Evolutionary conservation across 352 stramenopile species (phyloP).

Genomic region (Phytophthora sp.): DNA sequence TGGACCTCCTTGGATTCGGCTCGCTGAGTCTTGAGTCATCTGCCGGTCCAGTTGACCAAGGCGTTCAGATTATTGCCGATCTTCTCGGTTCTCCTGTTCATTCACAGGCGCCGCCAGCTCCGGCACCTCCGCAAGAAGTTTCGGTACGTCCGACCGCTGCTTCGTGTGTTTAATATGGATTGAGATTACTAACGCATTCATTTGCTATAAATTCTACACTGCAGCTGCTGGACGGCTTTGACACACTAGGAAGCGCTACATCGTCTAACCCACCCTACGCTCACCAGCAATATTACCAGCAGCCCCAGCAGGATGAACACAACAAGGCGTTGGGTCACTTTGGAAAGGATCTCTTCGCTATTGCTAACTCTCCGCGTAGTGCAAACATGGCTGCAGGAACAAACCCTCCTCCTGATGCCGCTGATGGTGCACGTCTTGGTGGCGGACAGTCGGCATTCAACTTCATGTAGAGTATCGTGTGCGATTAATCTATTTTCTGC

Average conservation of each 20-base stretch:
- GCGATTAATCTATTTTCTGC: conserved; percentile 9
- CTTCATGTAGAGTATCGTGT: conserved; percentile 83
- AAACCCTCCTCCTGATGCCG: conserved; percentile 5
- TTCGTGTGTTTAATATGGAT: conserved; percentile 25
- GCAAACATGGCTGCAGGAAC: conserved; percentile 26
- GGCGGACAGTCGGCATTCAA: conserved; percentile 82
- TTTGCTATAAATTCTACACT: conserved; percentile 1
- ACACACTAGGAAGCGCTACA: conserved; percentile 44
- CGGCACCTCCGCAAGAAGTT: conserved; percentile 47
- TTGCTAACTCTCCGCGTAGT: conserved; percentile 80
- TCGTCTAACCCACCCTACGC: conserved; percentile 44
- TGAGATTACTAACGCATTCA: not conserved
- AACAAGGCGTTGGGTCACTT: conserved; percentile 78
- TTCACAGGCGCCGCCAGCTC: conserved; percentile 27
- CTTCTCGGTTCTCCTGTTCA: conserved; percentile 35
- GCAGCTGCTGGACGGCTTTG: conserved; percentile 59
- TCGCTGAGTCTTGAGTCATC: conserved; percentile 56
- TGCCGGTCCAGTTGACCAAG: conserved; percentile 20
- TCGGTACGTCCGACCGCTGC: conserved; percentile 50
- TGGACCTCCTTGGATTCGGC: conserved; percentile 83
- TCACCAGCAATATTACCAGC: conserved; percentile 45
- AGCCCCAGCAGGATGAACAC: conserved; percentile 53
- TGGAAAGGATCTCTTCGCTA: conserved; percentile 86
- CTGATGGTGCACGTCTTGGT: conserved; percentile 28
- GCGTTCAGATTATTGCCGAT: conserved; percentile 16